A percentile compares a stretch with the other conserved stretches of the same genome.
Evolutionary conservation across 306 rosid genomes (phyloP).

Genomic region (Rubus idaeus): DNA sequence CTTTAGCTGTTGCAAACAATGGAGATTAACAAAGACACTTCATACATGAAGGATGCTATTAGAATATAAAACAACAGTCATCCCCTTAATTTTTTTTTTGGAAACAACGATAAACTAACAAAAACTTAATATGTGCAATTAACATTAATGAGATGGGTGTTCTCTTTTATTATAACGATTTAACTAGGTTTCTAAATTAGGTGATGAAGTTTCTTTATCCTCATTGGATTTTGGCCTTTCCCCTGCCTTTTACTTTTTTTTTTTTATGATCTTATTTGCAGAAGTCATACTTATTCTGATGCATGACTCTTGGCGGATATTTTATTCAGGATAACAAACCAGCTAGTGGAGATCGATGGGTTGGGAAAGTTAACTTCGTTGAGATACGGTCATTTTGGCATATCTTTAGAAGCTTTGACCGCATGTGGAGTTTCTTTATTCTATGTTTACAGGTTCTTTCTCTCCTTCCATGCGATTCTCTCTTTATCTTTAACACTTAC

Average conservation of each 20-base stretch:
- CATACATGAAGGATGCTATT: too few relatives aligned
- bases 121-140: too few relatives aligned
- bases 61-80: too few relatives aligned
- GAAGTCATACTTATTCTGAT: background rate
- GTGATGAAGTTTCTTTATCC: too few relatives aligned
- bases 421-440: constrained; percentile 96
- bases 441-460: constrained; percentile 80
- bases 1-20: too few relatives aligned
- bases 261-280: background rate
- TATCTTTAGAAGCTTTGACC: constrained; percentile 95
- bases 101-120: too few relatives aligned
- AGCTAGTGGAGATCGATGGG: constrained; percentile 66
- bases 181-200: too few relatives aligned
- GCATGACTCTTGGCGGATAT: constrained; percentile 7
- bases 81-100: too few relatives aligned
- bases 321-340: constrained; percentile 66
- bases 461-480: constrained; percentile 17
- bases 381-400: constrained; percentile 98
- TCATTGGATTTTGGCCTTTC: too few relatives aligned
- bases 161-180: too few relatives aligned
- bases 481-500: background rate
- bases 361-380: constrained; percentile 91
- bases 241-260: background rate
- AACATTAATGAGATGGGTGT: too few relatives aligned
- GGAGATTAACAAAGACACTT: too few relatives aligned